Evolutionary conservation across 352 stramenopile genomes (phyloP).

Genomic region (Globisporangium paroecandrum): DNA sequence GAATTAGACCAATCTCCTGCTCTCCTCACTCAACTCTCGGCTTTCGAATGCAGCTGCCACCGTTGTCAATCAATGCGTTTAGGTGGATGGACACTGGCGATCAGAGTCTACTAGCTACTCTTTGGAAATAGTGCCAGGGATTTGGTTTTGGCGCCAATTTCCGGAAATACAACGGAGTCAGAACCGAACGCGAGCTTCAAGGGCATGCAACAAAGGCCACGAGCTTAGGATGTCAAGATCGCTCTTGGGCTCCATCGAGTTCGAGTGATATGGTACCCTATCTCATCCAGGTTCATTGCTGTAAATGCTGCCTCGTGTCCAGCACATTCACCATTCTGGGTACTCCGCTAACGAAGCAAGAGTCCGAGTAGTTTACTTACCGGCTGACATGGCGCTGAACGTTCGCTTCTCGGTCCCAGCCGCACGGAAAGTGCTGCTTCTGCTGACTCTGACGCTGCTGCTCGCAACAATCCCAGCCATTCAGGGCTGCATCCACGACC

Average conservation of each 20-base stretch:
- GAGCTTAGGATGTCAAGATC: no score
- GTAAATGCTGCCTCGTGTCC: background rate
- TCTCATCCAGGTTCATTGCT: background rate
- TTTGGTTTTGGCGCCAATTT: background rate
- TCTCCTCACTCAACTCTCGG: no score
- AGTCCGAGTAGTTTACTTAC: background rate
- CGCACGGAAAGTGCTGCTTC: background rate
- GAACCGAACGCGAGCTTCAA: background rate
- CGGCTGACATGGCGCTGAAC: background rate
- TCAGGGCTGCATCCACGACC: conserved; percentile 24
- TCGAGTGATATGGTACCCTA: background rate
- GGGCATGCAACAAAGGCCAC: no score
- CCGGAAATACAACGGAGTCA: background rate
- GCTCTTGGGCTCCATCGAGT: no score
- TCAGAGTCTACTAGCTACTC: background rate
- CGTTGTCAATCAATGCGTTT: background rate
- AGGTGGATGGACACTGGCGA: background rate
- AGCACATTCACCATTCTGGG: background rate
- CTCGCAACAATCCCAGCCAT: background rate
- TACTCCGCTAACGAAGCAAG: background rate
- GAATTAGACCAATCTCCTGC: no score
- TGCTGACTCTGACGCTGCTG: conserved; percentile 1
- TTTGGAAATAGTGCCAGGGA: background rate
- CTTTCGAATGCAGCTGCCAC: no score
- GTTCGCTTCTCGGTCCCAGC: background rate